These are phyloP conservation scores for Rhizopogon salebrosus DNA, from an alignment of 768 basidiomycete genomes.

Conservation along the genomic window DNA sequence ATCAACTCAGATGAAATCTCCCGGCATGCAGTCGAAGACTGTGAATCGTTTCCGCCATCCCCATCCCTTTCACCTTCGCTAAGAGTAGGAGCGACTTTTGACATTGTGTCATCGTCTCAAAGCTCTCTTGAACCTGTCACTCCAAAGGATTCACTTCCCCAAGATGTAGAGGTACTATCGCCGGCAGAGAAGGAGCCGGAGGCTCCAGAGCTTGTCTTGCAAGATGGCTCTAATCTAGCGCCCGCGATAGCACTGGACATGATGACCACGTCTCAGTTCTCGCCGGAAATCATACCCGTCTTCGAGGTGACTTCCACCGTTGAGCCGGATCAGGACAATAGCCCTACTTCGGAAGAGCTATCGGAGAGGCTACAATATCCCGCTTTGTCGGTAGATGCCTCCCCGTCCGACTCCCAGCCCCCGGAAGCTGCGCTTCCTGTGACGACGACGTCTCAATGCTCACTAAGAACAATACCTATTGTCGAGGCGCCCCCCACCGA, in stretches of 20 bases:
- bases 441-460: not conserved
- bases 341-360: not conserved
- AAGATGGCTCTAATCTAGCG: not conserved
- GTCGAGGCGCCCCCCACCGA: not conserved
- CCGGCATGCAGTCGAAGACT: not conserved
- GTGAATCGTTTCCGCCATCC: constrained; percentile 5
- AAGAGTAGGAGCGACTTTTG: not conserved
- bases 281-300: not conserved
- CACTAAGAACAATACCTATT: not conserved
- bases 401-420: not conserved
- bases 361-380: too few relatives aligned
- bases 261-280: not conserved
- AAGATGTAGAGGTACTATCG: not conserved
- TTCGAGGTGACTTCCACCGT: not conserved
- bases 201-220: not conserved
- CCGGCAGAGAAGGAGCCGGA: constrained; percentile 4
- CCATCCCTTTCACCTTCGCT: not conserved
- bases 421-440: not conserved
- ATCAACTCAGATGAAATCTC: constrained; percentile 12
- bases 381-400: not conserved
- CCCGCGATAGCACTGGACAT: not conserved
- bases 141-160: not conserved
- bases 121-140: not conserved
- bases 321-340: not conserved
- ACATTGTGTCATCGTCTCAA: not conserved